Evolutionary conservation across 805 yeast genomes (phyloP).

Genomic region (Kregervanrija delftensis): DNA sequence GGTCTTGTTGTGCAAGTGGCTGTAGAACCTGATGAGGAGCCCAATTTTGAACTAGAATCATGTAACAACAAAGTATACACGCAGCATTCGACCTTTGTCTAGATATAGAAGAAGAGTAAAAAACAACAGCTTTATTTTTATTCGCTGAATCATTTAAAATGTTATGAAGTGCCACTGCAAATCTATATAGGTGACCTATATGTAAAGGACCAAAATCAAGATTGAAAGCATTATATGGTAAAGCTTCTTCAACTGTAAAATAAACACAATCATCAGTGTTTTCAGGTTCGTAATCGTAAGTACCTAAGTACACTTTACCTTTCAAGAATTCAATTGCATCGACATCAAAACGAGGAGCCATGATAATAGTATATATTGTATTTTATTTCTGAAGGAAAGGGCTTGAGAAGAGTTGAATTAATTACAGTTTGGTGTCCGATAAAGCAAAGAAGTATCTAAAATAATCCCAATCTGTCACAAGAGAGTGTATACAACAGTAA

Average conservation of each 20-base stretch:
- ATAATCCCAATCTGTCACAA: not conserved
- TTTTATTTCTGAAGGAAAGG: no score
- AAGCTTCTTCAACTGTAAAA: constrained; percentile 87
- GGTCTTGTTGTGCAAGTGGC: constrained; percentile 85
- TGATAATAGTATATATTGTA: no score
- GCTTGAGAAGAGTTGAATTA: no score
- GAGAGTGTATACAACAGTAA: no score
- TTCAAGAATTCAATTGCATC: constrained; percentile 33
- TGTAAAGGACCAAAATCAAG: constrained; percentile 95
- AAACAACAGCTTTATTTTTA: constrained; percentile 82
- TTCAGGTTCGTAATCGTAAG: constrained; percentile 71
- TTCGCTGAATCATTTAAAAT: constrained; percentile 80
- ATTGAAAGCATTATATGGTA: constrained; percentile 93
- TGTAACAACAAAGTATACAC: constrained; percentile 86
- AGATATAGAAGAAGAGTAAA: constrained; percentile 78
- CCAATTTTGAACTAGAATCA: constrained; percentile 95
- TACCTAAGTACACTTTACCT: constrained; percentile 82
- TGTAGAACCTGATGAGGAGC: constrained; percentile 97
- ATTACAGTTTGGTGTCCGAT: no score
- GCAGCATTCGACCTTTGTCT: constrained; percentile 90
- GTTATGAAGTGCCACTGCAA: constrained; percentile 91
- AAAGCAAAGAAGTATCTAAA: no score
- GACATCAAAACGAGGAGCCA: constrained; percentile 21
- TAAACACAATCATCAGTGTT: constrained; percentile 72
- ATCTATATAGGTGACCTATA: constrained; percentile 86